Evolutionary conservation across 2,329 filamentous ascomycete genomes (phyloP).

Genomic region (Colletotrichum simmondsii): DNA sequence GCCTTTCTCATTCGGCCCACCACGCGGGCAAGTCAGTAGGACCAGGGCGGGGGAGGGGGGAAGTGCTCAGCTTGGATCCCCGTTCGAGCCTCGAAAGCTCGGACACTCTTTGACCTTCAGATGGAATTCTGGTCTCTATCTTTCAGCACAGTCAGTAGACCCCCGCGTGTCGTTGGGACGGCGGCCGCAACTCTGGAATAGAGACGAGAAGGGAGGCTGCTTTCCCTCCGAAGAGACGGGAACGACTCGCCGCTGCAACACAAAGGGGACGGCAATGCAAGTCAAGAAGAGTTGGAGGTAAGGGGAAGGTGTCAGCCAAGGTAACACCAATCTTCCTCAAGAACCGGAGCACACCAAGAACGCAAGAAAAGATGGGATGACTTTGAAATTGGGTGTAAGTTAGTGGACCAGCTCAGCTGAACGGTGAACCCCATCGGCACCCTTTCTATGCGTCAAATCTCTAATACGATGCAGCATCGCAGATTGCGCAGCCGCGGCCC

Average conservation of each 20-base stretch:
- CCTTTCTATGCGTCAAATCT: slow-evolving; percentile 16
- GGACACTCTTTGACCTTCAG: slow-evolving; percentile 29
- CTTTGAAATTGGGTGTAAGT: neutral
- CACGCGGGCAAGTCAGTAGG: neutral
- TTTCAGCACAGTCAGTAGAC: neutral
- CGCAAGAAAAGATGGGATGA: slow-evolving; percentile 21
- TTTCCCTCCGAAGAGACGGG: neutral
- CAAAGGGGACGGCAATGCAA: slow-evolving; percentile 26
- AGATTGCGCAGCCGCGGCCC: neutral
- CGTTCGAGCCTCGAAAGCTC: slow-evolving; percentile 31
- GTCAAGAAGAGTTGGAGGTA: slow-evolving; percentile 16
- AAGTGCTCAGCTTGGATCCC: slow-evolving; percentile 6
- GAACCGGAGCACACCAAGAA: neutral
- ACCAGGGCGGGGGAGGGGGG: neutral
- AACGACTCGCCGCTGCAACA: slow-evolving; percentile 17
- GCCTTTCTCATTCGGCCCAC: slow-evolving; percentile 15
- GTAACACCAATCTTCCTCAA: slow-evolving; percentile 18
- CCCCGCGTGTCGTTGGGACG: neutral
- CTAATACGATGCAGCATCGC: slow-evolving; percentile 12
- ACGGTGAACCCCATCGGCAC: too few relatives aligned
- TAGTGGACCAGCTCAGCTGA: neutral
- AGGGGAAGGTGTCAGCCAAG: slow-evolving; percentile 16
- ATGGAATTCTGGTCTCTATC: neutral
- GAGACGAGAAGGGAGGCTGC: neutral
- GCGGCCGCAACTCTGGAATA: neutral